These are phyloP conservation scores for Fraxinus cuspidata DNA, from an alignment of 257 asterid species.

Conservation along the genomic window DNA sequence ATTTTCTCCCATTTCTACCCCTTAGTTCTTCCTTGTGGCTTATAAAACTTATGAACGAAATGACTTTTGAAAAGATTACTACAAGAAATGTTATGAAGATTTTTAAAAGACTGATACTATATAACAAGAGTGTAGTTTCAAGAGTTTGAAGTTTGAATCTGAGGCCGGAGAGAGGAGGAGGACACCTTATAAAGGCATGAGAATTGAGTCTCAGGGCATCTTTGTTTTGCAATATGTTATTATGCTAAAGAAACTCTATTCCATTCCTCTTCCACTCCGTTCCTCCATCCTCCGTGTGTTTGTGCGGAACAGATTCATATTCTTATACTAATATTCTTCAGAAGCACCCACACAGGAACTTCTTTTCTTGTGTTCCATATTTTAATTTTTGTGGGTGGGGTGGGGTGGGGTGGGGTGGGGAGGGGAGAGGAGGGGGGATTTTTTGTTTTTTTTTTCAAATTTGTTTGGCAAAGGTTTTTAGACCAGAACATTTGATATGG, in stretches of 20 bases:
- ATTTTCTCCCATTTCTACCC: slow-evolving; percentile 46
- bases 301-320: neutral
- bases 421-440: too few relatives aligned
- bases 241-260: neutral
- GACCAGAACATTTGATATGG: neutral
- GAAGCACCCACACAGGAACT: neutral
- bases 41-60: neutral
- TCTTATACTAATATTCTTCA: neutral
- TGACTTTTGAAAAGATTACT: too few relatives aligned
- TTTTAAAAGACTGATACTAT: neutral
- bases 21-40: neutral
- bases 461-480: neutral
- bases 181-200: slow-evolving; percentile 36
- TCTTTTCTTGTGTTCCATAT: neutral
- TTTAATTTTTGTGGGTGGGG: neutral
- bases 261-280: neutral
- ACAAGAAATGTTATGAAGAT: neutral
- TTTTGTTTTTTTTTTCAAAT: too few relatives aligned
- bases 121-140: neutral
- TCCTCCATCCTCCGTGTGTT: neutral
- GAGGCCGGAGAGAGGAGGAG: slow-evolving; percentile 30
- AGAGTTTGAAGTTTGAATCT: slow-evolving; percentile 21
- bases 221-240: neutral
- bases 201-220: slow-evolving; percentile 14
- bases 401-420: too few relatives aligned